Base-by-base conservation (phyloP, 2,329 filamentous ascomycete genomes). In the Botrytis cinerea region DNA sequence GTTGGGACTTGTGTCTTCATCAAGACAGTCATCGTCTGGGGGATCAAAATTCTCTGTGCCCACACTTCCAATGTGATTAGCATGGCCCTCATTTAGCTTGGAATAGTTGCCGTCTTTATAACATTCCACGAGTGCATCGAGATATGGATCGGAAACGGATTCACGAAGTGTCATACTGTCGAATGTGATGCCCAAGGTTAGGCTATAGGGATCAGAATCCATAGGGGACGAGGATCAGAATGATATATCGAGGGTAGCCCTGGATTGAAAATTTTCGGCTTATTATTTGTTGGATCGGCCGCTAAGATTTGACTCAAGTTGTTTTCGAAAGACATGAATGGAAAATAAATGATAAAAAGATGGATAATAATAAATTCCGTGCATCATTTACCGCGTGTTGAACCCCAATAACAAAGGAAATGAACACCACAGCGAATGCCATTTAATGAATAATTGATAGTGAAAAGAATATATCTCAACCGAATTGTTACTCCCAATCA, bases 401-500 rank as follows among this genome's bases (percentile, higher is more conserved):
- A 48, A 46, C 16, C 1, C 8, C 10, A 48, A 16, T 48, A 32
- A 35, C 18, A 35, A 48, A 35, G 32, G 1, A 35, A 46, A 25
- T 40, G 22, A 35, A 25, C 12, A 25, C 14, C n/a, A 40, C 25
- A n/a, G 18, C 35, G 10, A 25, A 35, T 16, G 25, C 16, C 43
- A 28, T 22, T 2, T 7, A 20, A 45, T 45, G 9, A 25, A 64
- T 12, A 2, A 14, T 16, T 28, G 8, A 38, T 14, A 40, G 2
- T 18, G 38, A 28, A 14, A n/a, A 22, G 25, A 63, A 63, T 22
- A n/a, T 6, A 5, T 45, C 16, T 12, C 25, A 7, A 18, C 2
- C 0, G 8, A 35, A 28, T 9, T 4, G 1, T 72, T 59, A 75
- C 54, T 79, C 74, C 82, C 82, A 85, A 76, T 85, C 83, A 71